Evolutionary conservation across 208 protist species (phyloP), one percentile per base, ranked within the genome.

Genomic region (Wallacemonas sp.): DNA sequence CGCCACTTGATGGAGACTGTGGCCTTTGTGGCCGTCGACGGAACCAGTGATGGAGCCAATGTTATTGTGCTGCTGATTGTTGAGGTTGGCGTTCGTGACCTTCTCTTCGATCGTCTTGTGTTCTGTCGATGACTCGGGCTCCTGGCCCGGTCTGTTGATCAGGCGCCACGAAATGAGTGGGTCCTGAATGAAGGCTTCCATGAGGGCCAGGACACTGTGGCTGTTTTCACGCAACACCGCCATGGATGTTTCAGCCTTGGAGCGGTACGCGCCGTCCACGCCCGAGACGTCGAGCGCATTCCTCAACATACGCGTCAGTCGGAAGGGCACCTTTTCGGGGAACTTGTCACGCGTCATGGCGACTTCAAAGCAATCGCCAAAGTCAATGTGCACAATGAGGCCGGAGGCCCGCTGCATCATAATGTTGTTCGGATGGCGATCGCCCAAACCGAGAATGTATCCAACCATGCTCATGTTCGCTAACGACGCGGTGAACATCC

Each of bases 311-410:
- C 98, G 86, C 28, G 99, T 99, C 3, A 99, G 85, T 21, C 99
- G 87, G 86, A 99, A 99, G 6, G 99, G 99, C 19, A 99, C 89
- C 54, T 97, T 98, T 77, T 99, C 99, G 2, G 99, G 98, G 65
- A 98, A 99, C 74, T 99, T 98, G 24, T 99, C 98, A 26, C 99
- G 82, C 19, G 94, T 94, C 98, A 99, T 99, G 5, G 98, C 98
- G 12, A 99, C 98, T 80, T 99, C 99, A 75, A 99, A 99, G 80
- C 99, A 99, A 84, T 99, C 99, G 53, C 99, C 99, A 91, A 99
- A 99, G 80, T 99, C 99, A 76, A 99, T 99, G 88, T 99, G 99
- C 15, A 99, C 83, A 38, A 99, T 88, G 28, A 99, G 92, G 26
- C 99, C 99, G 4, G 90, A 80, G 24, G 94, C 84, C 38, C 79